Conservation (phyloP, 805 yeast species). For the Lipomyces yamanashiensis region DNA sequence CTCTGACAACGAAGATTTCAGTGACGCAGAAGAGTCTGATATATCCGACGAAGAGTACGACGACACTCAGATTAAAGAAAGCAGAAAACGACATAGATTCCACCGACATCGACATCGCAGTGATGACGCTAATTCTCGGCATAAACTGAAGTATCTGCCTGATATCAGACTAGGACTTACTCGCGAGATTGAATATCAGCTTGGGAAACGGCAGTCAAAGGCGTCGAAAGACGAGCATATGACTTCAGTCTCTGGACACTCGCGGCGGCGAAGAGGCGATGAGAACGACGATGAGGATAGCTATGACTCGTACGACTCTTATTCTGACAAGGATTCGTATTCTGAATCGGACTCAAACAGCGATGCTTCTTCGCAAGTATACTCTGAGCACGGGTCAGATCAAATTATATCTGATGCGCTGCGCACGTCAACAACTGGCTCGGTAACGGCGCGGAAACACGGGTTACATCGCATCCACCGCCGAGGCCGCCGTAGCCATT, state of each 20-base stretch:
- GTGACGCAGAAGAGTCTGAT: background rate
- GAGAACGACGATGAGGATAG: conserved; percentile 5
- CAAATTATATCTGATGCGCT: background rate
- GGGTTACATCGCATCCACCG: conserved; percentile 1
- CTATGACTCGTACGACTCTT: conserved; percentile 12
- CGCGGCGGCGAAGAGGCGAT: background rate
- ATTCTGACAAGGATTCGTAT: background rate
- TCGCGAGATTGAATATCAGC: conserved; percentile 12
- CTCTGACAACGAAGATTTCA: background rate
- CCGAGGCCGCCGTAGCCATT: conserved; percentile 1
- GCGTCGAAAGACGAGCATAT: background rate
- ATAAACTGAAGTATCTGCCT: conserved; percentile 1
- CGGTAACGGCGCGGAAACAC: background rate
- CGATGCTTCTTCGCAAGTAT: conserved; percentile 1
- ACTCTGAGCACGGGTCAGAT: conserved; percentile 3
- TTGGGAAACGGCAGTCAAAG: conserved; percentile 10
- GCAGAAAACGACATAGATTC: background rate
- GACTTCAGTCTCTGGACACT: background rate
- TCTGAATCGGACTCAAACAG: background rate
- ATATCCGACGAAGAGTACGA: background rate
- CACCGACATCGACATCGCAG: conserved; percentile 4
- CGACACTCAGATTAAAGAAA: background rate
- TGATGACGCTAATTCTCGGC: background rate
- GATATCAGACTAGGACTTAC: conserved; percentile 13
- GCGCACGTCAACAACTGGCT: background rate